A percentile compares a stretch with the other conserved stretches of the same genome.
phyloP scores from a whole-genome alignment of 2,329 filamentous ascomycete genomes.

The Escovopsis weberi region DNA sequence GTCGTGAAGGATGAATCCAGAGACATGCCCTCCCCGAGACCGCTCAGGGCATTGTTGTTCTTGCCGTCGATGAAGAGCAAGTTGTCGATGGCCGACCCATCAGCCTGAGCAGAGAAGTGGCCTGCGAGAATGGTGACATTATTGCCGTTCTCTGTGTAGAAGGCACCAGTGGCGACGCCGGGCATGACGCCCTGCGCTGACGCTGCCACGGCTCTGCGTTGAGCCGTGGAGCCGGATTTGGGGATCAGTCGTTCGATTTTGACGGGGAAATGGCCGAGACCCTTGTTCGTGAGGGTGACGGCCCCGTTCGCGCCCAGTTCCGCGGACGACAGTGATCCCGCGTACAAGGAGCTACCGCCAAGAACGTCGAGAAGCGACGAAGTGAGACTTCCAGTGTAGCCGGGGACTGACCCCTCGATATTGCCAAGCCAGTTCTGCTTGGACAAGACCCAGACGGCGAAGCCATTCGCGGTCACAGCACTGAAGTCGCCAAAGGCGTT shows the following conservation, averaged over 20 bases:
- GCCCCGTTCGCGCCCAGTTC: conserved; percentile 60
- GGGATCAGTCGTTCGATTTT: conserved; percentile 29
- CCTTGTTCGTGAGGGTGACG: conserved; percentile 44
- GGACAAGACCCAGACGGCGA: conserved; percentile 87
- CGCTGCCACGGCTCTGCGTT: conserved; percentile 31
- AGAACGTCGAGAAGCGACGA: conserved; percentile 52
- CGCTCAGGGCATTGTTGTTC: conserved; percentile 50
- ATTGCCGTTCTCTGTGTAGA: conserved; percentile 52
- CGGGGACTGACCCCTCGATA: conserved; percentile 47
- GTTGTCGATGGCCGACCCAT: conserved; percentile 63
- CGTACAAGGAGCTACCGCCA: conserved; percentile 53
- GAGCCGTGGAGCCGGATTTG: conserved; percentile 17
- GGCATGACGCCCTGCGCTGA: conserved; percentile 28
- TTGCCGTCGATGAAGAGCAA: conserved; percentile 68
- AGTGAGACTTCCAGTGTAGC: conserved; percentile 58
- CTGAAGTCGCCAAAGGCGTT: conserved; percentile 50
- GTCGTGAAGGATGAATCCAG: conserved; percentile 61
- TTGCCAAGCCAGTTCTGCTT: conserved; percentile 78
- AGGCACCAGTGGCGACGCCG: conserved; percentile 65
- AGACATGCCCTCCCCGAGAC: conserved; percentile 52
- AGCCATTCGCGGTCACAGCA: conserved; percentile 51
- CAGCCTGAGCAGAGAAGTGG: conserved; percentile 60
- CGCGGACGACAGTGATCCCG: conserved; percentile 68
- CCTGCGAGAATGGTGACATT: conserved; percentile 85
- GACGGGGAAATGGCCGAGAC: conserved; percentile 42